These are phyloP conservation scores for Mortierella sp. DNA, from an alignment of 371 early-diverging fungal genomes.

Conservation along the genomic window DNA sequence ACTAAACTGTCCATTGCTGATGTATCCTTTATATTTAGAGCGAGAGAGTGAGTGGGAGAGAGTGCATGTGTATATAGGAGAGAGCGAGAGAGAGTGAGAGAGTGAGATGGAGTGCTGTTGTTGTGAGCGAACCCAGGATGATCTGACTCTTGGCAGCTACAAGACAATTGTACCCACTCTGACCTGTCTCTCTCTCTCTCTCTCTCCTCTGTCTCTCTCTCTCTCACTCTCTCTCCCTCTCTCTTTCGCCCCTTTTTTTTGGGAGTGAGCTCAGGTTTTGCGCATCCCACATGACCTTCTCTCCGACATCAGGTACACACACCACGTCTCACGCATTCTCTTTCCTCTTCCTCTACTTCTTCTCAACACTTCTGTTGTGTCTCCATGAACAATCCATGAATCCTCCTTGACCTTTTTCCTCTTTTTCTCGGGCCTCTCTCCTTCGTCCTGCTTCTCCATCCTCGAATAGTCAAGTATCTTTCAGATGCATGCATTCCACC, in stretches of 20 bases:
- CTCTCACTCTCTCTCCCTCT: slow-evolving; percentile 1
- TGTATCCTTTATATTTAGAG: background rate
- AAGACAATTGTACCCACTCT: too few species aligned
- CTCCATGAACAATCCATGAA: background rate
- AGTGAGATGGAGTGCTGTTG: too few species aligned
- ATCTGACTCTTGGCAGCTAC: too few species aligned
- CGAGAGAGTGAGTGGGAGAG: too few species aligned
- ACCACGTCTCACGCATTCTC: background rate
- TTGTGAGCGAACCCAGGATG: too few species aligned
- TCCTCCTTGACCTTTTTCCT: too few species aligned
- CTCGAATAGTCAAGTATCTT: too few species aligned
- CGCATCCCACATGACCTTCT: background rate
- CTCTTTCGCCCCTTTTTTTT: background rate
- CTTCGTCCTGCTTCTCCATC: background rate
- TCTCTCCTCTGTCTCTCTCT: slow-evolving; percentile 1
- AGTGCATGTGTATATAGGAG: too few species aligned
- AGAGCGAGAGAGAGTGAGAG: too few species aligned
- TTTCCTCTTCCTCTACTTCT: background rate
- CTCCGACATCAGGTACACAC: background rate
- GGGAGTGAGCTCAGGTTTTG: background rate
- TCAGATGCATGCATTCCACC: too few species aligned
- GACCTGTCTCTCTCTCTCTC: background rate
- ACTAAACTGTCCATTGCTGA: slow-evolving; percentile 25
- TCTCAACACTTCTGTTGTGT: background rate
- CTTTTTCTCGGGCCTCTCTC: too few species aligned